phyloP scores from a whole-genome alignment of 768 basidiomycete genomes.

The Mycena floridula region DNA sequence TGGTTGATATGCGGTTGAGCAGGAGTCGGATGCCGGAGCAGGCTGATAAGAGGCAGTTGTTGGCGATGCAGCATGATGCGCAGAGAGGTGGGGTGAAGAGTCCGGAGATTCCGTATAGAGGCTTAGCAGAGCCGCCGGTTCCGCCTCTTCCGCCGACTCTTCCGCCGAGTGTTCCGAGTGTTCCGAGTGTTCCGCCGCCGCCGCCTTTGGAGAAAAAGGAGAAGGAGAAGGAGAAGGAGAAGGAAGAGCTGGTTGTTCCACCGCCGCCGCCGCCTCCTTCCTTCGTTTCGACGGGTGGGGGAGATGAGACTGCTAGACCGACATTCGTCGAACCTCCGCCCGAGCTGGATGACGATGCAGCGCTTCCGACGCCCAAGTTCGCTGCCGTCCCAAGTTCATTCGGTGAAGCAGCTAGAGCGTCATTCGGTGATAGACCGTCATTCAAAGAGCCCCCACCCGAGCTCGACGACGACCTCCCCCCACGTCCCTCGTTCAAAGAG shows the following conservation, averaged over 20 bases:
- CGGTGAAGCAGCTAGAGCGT: too few species aligned
- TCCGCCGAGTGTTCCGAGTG: neutral
- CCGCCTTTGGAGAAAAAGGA: too few species aligned
- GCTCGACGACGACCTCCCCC: constrained; percentile 21
- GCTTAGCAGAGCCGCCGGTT: too few species aligned
- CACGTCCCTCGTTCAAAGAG: neutral
- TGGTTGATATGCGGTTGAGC: constrained; percentile 84
- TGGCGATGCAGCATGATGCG: constrained; percentile 48
- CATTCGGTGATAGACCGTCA: too few species aligned
- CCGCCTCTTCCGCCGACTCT: constrained; percentile 18
- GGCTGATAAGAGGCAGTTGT: constrained; percentile 65
- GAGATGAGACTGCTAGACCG: too few species aligned
- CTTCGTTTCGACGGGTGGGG: too few species aligned
- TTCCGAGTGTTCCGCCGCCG: too few species aligned
- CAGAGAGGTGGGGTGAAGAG: constrained; percentile 12
- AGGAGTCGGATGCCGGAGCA: constrained; percentile 70
- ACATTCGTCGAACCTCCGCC: constrained; percentile 10
- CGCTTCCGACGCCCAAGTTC: constrained; percentile 34
- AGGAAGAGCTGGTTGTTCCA: too few species aligned
- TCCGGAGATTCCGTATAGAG: too few species aligned
- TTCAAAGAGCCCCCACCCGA: constrained; percentile 64
- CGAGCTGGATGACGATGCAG: constrained; percentile 35
- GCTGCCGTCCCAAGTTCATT: too few species aligned
- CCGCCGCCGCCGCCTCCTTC: too few species aligned
- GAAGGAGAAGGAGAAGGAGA: too few species aligned